A percentile compares a stretch with the other conserved stretches of the same genome.
These are phyloP conservation scores for Tetrahymena malaccensis DNA, from an alignment of 73 alveolate species.

Conservation along the genomic window DNA sequence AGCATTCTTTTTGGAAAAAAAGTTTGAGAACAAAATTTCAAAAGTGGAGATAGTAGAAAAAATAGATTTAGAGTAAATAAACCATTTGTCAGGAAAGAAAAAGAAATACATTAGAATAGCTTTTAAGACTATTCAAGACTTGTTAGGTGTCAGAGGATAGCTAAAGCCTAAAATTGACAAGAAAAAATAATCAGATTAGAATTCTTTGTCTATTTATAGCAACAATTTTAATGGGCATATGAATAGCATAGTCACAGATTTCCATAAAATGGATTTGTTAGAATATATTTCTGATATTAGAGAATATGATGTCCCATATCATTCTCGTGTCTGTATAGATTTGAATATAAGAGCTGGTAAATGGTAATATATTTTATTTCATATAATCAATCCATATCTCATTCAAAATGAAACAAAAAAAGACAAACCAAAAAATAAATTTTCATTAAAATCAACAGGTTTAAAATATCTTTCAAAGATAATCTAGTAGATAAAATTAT, in stretches of 20 bases:
- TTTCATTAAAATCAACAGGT: background rate
- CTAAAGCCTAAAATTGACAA: constrained; percentile 50
- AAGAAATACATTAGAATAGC: constrained; percentile 69
- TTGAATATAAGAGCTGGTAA: constrained; percentile 84
- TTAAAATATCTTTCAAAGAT: background rate
- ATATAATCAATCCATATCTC: no score
- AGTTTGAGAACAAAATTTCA: constrained; percentile 44
- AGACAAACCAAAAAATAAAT: background rate
- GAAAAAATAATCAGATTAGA: constrained; percentile 29
- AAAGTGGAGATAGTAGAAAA: constrained; percentile 72
- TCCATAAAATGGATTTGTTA: constrained; percentile 19
- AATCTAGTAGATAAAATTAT: background rate
- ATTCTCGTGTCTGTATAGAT: constrained; percentile 85
- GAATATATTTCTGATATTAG: constrained; percentile 78
- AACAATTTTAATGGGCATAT: constrained; percentile 33
- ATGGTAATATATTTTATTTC: constrained; percentile 59
- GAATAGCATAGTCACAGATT: constrained; percentile 27
- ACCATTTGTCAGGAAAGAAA: constrained; percentile 85
- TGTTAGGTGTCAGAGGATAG: constrained; percentile 65
- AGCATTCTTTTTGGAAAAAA: constrained; percentile 11
- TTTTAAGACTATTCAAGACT: constrained; percentile 78
- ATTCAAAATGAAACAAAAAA: no score
- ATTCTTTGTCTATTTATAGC: constrained; percentile 47
- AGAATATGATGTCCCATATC: constrained; percentile 94
- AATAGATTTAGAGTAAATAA: constrained; percentile 77